These are phyloP conservation scores for Pulicaria dysenterica DNA, from an alignment of 129 eudicot species.

Conservation along the genomic window DNA sequence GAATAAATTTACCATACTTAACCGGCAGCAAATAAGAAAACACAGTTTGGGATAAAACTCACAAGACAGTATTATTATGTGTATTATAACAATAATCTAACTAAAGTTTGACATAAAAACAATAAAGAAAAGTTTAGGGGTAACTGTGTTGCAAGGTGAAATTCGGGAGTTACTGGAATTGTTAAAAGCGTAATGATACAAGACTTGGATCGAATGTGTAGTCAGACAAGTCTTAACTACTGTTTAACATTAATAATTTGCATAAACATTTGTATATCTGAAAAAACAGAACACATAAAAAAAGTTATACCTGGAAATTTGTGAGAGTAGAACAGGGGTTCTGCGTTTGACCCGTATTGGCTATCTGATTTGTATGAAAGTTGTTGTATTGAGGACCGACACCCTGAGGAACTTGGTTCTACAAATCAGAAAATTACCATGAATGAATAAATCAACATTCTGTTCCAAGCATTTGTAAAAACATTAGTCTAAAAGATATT, in stretches of 20 bases:
- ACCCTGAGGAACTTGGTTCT: slow-evolving; percentile 47
- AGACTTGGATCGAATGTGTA: neutral
- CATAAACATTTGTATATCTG: neutral
- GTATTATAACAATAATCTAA: too few relatives aligned
- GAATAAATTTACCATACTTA: too few relatives aligned
- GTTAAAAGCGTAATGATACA: neutral
- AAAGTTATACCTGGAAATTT: slow-evolving; percentile 40
- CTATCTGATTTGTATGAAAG: slow-evolving; percentile 36
- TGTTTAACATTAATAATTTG: neutral
- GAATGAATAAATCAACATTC: slow-evolving; percentile 26
- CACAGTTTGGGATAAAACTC: too few relatives aligned
- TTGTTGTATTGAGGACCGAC: slow-evolving; percentile 46
- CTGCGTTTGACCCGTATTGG: slow-evolving; percentile 32
- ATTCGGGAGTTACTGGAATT: neutral
- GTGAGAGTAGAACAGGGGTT: slow-evolving; percentile 30
- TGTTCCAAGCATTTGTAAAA: neutral
- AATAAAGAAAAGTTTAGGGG: too few relatives aligned
- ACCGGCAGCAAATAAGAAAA: too few relatives aligned
- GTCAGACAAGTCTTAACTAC: neutral
- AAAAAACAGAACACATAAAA: neutral
- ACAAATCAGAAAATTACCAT: slow-evolving; percentile 26
- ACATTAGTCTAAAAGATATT: neutral
- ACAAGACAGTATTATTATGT: too few relatives aligned
- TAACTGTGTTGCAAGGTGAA: neutral
- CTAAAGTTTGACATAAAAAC: too few relatives aligned